These are phyloP conservation scores for Stereum hirsutum DNA, from an alignment of 1,284 basidiomycete genomes.

Conservation along the genomic window DNA sequence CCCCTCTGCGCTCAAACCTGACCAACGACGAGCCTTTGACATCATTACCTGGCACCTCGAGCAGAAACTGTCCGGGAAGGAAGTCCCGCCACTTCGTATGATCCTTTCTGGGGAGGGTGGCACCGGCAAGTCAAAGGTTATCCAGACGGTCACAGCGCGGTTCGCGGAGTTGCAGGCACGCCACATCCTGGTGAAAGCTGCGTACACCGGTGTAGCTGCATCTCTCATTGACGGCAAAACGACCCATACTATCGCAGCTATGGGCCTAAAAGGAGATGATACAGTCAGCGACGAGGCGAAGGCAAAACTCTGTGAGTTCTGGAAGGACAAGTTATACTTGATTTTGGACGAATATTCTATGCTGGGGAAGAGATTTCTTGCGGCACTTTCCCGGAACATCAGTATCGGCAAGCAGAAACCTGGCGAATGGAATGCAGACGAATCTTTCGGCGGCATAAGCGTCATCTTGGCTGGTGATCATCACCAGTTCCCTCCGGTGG, in stretches of 20 bases:
- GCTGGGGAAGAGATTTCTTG: slow-evolving; percentile 20
- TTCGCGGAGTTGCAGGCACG: neutral
- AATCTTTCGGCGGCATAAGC: slow-evolving; percentile 26
- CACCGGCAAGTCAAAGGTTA: slow-evolving; percentile 24
- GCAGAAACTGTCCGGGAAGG: slow-evolving; percentile 12
- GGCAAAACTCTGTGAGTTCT: slow-evolving; percentile 10
- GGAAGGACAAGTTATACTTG: slow-evolving; percentile 17
- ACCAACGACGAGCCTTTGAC: slow-evolving; percentile 20
- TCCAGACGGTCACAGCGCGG: slow-evolving; percentile 19
- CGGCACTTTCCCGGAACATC: slow-evolving; percentile 13
- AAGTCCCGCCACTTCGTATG: slow-evolving; percentile 20
- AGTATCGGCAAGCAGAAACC: slow-evolving; percentile 11
- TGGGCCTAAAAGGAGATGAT: neutral
- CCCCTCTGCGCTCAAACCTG: too few relatives aligned
- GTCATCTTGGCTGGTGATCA: slow-evolving; percentile 28
- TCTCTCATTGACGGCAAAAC: slow-evolving; percentile 24
- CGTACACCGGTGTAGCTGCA: slow-evolving; percentile 26
- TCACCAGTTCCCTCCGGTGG: slow-evolving; percentile 33
- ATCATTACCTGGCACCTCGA: slow-evolving; percentile 20
- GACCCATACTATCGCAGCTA: slow-evolving; percentile 12
- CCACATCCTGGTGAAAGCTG: slow-evolving; percentile 17
- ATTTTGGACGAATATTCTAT: slow-evolving; percentile 27
- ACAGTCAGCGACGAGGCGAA: neutral
- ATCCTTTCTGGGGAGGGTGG: slow-evolving; percentile 24
- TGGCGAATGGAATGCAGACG: neutral